These are phyloP conservation scores for Oryza glaberrima DNA, from an alignment of 176 grass and related monocot genomes.

Conservation along the genomic window DNA sequence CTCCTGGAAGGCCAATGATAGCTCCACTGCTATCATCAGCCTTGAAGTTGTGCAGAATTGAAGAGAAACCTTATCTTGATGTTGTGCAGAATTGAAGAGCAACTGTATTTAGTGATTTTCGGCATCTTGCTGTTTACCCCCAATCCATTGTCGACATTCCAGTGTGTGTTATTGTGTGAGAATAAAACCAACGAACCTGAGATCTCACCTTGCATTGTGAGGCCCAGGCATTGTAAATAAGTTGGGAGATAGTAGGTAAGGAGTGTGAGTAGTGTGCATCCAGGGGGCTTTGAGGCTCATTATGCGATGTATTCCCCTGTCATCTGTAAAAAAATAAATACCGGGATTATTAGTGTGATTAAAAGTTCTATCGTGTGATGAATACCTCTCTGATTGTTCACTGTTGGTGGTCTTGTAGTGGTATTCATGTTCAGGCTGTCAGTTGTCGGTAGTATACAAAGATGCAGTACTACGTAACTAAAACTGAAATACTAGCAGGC, in stretches of 20 bases:
- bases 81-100: too few species aligned
- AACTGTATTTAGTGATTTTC: conserved; percentile 59
- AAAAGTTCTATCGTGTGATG: not conserved
- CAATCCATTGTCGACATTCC: conserved; percentile 47
- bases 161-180: conserved; percentile 34
- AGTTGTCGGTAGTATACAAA: not conserved
- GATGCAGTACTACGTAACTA: not conserved
- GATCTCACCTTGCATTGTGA: conserved; percentile 48
- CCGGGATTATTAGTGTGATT: conserved; percentile 13
- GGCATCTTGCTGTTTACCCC: conserved; percentile 43
- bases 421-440: not conserved
- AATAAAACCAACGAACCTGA: conserved; percentile 53
- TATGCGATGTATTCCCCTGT: conserved; percentile 51
- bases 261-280: conserved; percentile 50
- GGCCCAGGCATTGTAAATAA: conserved; percentile 63
- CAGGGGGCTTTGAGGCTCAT: conserved; percentile 61
- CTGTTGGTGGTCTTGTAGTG: not conserved
- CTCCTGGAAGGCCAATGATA: conserved; percentile 66
- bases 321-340: conserved; percentile 45
- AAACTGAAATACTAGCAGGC: not conserved
- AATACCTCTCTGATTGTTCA: not conserved
- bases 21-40: conserved; percentile 15
- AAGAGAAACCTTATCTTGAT: conserved; percentile 52
- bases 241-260: conserved; percentile 29
- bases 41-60: conserved; percentile 22